phyloP scores from a whole-genome alignment of 2,329 filamentous ascomycete species.

The Penicillium janthinellum region DNA sequence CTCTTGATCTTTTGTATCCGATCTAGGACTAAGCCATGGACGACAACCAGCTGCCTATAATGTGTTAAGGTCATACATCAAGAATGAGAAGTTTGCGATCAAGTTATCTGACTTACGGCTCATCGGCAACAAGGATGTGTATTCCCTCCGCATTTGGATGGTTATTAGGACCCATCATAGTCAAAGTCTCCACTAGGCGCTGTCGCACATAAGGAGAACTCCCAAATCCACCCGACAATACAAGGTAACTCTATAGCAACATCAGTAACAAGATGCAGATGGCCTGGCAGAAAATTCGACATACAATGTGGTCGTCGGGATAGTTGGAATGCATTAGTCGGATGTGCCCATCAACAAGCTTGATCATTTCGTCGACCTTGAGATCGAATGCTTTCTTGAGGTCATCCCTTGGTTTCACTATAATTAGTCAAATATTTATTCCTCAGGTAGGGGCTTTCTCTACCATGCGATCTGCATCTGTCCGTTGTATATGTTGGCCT shows the following conservation, averaged over 20 bases:
- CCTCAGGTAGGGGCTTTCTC: neutral
- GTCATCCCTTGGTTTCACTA: conserved; percentile 14
- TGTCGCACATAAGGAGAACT: conserved; percentile 36
- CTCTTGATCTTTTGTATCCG: conserved; percentile 35
- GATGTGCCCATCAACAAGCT: conserved; percentile 30
- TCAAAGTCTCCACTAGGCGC: conserved; percentile 29
- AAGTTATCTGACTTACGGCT: conserved; percentile 28
- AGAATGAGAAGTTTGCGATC: no score
- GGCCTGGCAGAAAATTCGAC: no score
- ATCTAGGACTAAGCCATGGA: conserved; percentile 38
- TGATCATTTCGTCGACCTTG: conserved; percentile 33
- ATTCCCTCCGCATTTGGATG: conserved; percentile 26
- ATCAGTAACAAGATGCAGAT: no score
- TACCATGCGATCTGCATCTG: conserved; percentile 37
- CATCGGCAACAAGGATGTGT: conserved; percentile 35
- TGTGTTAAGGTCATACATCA: no score
- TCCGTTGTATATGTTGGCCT: conserved; percentile 31
- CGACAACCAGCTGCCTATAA: conserved; percentile 35
- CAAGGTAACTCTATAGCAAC: conserved; percentile 27
- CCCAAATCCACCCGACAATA: conserved; percentile 39
- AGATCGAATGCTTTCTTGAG: conserved; percentile 27
- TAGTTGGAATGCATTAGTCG: conserved; percentile 26
- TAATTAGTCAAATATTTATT: no score
- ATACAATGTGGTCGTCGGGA: conserved; percentile 32
- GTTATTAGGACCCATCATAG: conserved; percentile 10